A percentile compares a stretch with the other conserved stretches of the same genome.
phyloP scores from a whole-genome alignment of 176 grass and related monocot species.

The Eremochloa ophiuroides region DNA sequence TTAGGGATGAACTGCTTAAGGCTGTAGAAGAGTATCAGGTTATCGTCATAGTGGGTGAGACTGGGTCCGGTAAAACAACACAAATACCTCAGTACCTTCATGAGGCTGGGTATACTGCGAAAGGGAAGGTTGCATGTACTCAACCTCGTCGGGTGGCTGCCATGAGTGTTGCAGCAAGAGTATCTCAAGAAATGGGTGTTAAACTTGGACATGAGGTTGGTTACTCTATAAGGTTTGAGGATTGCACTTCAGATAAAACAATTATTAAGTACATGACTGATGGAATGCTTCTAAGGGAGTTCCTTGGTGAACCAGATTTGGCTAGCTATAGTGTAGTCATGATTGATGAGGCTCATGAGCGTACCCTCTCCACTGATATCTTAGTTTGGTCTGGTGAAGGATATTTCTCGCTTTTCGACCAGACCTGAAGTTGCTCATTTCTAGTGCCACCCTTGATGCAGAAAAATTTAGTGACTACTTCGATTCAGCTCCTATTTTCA shows the following conservation, averaged over 20 bases:
- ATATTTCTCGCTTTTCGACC: slow-evolving; percentile 75
- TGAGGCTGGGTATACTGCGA: slow-evolving; percentile 83
- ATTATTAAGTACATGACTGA: slow-evolving; percentile 98
- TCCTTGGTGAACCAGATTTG: slow-evolving; percentile 94
- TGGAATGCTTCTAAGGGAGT: slow-evolving; percentile 91
- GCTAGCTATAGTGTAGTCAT: slow-evolving; percentile 95
- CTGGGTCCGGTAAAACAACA: slow-evolving; percentile 93
- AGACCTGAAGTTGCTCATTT: slow-evolving; percentile 92
- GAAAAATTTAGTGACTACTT: slow-evolving; percentile 98
- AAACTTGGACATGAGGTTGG: slow-evolving; percentile 97
- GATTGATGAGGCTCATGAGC: slow-evolving; percentile 97
- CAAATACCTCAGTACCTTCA: slow-evolving; percentile 99
- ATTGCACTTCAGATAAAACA: slow-evolving; percentile 97
- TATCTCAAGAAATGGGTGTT: slow-evolving; percentile 93
- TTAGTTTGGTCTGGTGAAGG: slow-evolving; percentile 97
- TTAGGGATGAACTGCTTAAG: slow-evolving; percentile 73
- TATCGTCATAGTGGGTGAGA: slow-evolving; percentile 95
- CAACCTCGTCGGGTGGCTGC: slow-evolving; percentile 93
- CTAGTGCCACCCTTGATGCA: slow-evolving; percentile 93
- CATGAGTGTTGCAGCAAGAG: slow-evolving; percentile 93
- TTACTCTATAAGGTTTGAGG: slow-evolving; percentile 98
- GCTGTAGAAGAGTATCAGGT: slow-evolving; percentile 83
- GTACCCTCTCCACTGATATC: slow-evolving; percentile 92
- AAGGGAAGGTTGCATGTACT: slow-evolving; percentile 83
- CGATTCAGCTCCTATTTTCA: slow-evolving; percentile 83